These are phyloP conservation scores for Amanita rimosa DNA, from an alignment of 768 basidiomycete species.

Conservation along the genomic window DNA sequence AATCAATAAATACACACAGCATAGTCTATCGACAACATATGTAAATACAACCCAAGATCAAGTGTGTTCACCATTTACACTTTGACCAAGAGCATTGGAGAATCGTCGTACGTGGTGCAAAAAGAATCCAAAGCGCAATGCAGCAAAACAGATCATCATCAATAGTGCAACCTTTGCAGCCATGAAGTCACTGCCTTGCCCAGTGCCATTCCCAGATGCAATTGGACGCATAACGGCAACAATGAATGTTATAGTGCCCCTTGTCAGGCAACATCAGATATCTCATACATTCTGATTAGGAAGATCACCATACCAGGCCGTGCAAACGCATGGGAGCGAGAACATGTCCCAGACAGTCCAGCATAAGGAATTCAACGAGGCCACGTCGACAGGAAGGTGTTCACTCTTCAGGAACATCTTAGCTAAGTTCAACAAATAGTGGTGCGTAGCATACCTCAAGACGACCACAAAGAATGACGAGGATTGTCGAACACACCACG, in stretches of 20 bases:
- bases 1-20: too few relatives aligned
- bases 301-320: not conserved
- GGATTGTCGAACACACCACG: not conserved
- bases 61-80: too few relatives aligned
- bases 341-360: conserved; percentile 3
- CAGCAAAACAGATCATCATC: not conserved
- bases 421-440: too few relatives aligned
- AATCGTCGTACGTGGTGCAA: not conserved
- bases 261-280: not conserved
- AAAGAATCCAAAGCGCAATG: not conserved
- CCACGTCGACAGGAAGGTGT: not conserved
- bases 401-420: too few relatives aligned
- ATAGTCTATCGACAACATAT: too few relatives aligned
- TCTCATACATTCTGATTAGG: not conserved
- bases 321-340: not conserved
- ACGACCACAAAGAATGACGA: conserved; percentile 2
- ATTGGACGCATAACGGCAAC: not conserved
- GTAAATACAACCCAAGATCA: too few relatives aligned
- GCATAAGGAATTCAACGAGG: too few relatives aligned
- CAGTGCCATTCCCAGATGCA: not conserved
- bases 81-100: not conserved
- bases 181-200: too few relatives aligned
- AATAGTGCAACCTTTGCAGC: not conserved
- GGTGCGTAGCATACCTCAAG: too few relatives aligned
- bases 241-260: not conserved